Percentiles rank a stretch among this genome's conserved stretches.
phyloP scores from a whole-genome alignment of 2,329 filamentous ascomycete genomes.

The Blastomyces emzantsi region DNA sequence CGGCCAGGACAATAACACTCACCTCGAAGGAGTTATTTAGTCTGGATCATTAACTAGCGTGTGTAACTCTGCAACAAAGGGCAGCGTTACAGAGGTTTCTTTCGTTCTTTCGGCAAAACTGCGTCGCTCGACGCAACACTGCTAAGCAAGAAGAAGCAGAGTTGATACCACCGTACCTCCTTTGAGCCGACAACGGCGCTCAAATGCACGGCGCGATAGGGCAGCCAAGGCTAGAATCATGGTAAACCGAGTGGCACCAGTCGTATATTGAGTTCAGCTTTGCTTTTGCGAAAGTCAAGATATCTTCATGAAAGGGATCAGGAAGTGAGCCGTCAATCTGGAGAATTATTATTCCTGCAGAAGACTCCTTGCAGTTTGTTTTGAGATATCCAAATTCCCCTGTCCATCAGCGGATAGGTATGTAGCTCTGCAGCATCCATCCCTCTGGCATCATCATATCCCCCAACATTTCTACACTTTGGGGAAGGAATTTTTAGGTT shows the following conservation, averaged over 20 bases:
- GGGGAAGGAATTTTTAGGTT: neutral
- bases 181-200: neutral
- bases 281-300: too few relatives aligned
- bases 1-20: neutral
- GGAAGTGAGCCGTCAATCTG: too few relatives aligned
- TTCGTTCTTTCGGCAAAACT: neutral
- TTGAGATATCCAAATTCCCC: too few relatives aligned
- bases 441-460: too few relatives aligned
- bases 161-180: neutral
- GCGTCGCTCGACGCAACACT: neutral
- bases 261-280: neutral
- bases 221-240: neutral
- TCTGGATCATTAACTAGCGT: neutral
- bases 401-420: too few relatives aligned
- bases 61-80: neutral
- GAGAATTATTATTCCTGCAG: too few relatives aligned
- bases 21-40: neutral
- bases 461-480: too few relatives aligned
- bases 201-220: neutral
- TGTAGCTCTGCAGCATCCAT: too few relatives aligned
- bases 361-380: too few relatives aligned
- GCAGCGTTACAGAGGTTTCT: neutral
- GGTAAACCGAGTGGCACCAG: neutral
- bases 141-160: too few relatives aligned
- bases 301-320: too few relatives aligned